These are phyloP conservation scores for Tylopilus subfusipes DNA, from an alignment of 768 basidiomycete genomes.

Conservation along the genomic window DNA sequence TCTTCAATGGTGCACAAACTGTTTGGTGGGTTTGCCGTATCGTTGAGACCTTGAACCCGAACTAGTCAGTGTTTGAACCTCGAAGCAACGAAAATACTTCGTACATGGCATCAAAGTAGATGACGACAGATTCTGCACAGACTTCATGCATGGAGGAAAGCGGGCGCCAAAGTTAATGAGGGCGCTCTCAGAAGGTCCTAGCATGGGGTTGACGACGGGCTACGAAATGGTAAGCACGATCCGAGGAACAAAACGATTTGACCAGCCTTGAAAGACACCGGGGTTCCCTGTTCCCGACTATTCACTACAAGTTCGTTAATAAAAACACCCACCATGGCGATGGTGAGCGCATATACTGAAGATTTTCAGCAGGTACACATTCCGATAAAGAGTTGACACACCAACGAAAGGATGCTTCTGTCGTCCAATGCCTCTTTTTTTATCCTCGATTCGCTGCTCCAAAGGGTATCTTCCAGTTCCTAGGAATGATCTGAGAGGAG, in stretches of 20 bases:
- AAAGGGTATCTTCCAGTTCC: slow-evolving; percentile 53
- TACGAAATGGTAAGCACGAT: slow-evolving; percentile 28
- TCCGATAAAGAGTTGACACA: slow-evolving; percentile 32
- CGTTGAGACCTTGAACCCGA: slow-evolving; percentile 59
- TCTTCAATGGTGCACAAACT: slow-evolving; percentile 70
- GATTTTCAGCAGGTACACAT: neutral
- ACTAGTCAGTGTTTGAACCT: slow-evolving; percentile 5
- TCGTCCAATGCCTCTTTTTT: slow-evolving; percentile 78
- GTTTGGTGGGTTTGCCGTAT: slow-evolving; percentile 76
- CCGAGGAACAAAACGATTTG: neutral
- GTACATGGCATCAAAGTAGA: slow-evolving; percentile 58
- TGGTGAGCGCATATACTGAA: slow-evolving; percentile 61
- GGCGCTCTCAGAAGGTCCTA: slow-evolving; percentile 83
- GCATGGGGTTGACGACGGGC: slow-evolving; percentile 85
- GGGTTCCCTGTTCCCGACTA: slow-evolving; percentile 68
- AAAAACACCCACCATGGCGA: slow-evolving; percentile 67
- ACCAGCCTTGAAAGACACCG: slow-evolving; percentile 78
- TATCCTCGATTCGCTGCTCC: slow-evolving; percentile 83
- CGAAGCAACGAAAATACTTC: slow-evolving; percentile 19
- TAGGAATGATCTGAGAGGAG: slow-evolving; percentile 42
- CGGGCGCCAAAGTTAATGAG: slow-evolving; percentile 88
- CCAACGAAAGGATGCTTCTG: slow-evolving; percentile 79
- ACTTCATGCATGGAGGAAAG: slow-evolving; percentile 91
- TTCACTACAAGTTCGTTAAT: slow-evolving; percentile 87
- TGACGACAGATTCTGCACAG: slow-evolving; percentile 51